Percentiles rank a stretch among this genome's conserved stretches.
phyloP scores from a whole-genome alignment of 2,329 filamentous ascomycete genomes.

The Fusarium napiforme region DNA sequence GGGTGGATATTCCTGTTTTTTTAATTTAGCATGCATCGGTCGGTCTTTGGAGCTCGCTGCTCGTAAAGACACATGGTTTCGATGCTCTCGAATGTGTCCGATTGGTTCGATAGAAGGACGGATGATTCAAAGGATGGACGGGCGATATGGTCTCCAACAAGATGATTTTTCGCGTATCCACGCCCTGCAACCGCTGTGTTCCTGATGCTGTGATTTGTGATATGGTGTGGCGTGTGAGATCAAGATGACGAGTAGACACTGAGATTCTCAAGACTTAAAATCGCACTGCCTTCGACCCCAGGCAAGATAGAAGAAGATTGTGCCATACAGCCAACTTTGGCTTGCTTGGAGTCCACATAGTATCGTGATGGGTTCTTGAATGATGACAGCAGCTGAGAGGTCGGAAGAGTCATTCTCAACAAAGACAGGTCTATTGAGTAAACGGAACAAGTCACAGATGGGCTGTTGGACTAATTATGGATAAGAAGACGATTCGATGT shows the following conservation, averaged over 20 bases:
- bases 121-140: slow-evolving; percentile 41
- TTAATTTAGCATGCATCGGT: slow-evolving; percentile 46
- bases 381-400: not conserved
- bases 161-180: slow-evolving; percentile 37
- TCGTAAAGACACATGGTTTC: slow-evolving; percentile 31
- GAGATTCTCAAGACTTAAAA: not conserved
- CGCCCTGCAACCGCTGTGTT: not conserved
- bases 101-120: slow-evolving; percentile 40
- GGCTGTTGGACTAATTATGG: not conserved
- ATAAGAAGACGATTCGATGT: slow-evolving; percentile 28
- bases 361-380: not conserved
- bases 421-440: not conserved
- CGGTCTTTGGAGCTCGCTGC: slow-evolving; percentile 36
- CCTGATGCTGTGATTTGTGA: not conserved
- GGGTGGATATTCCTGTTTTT: slow-evolving; percentile 42
- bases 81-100: slow-evolving; percentile 38
- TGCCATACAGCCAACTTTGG: not conserved
- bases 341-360: not conserved
- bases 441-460: slow-evolving; percentile 1
- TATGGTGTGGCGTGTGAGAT: too few relatives aligned
- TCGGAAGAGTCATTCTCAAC: not conserved
- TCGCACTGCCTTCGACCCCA: too few relatives aligned
- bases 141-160: slow-evolving; percentile 43
- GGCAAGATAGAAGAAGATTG: not conserved
- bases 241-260: not conserved